Evolutionary conservation across 768 basidiomycete species (phyloP).

Genomic region (Suillus tomentosus): DNA sequence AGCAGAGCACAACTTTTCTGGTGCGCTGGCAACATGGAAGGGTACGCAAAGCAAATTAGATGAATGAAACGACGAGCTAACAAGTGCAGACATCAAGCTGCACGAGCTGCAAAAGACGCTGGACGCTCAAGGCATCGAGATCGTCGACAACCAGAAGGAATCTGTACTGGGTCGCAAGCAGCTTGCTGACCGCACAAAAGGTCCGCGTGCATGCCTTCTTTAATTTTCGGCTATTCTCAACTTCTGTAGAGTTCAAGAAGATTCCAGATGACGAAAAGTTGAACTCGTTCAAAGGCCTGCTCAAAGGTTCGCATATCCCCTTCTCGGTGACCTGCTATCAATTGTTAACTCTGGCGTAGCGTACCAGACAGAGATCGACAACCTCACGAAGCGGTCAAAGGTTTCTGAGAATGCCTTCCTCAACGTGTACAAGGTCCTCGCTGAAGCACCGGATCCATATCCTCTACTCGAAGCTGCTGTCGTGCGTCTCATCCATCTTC

Average conservation of each 20-base stretch:
- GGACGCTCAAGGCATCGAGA: slow-evolving; percentile 89
- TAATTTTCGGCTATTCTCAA: not conserved
- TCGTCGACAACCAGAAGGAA: slow-evolving; percentile 99
- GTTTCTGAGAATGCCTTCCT: slow-evolving; percentile 93
- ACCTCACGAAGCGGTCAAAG: slow-evolving; percentile 90
- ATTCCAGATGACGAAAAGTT: slow-evolving; percentile 88
- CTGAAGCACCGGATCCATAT: slow-evolving; percentile 97
- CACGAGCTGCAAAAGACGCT: slow-evolving; percentile 90
- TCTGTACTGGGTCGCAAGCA: slow-evolving; percentile 91
- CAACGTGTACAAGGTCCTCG: slow-evolving; percentile 94
- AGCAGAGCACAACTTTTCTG: slow-evolving; percentile 86
- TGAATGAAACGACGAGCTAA: slow-evolving; percentile 1
- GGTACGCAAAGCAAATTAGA: slow-evolving; percentile 46
- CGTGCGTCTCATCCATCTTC: slow-evolving; percentile 42
- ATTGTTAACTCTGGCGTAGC: slow-evolving; percentile 44
- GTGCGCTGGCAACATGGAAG: slow-evolving; percentile 90
- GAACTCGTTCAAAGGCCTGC: slow-evolving; percentile 82
- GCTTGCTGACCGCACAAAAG: slow-evolving; percentile 94
- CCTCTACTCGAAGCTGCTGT: slow-evolving; percentile 94
- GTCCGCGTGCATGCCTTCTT: slow-evolving; percentile 40
- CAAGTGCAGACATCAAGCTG: slow-evolving; percentile 73
- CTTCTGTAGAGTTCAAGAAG: slow-evolving; percentile 86
- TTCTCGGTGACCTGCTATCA: not conserved
- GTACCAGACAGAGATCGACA: slow-evolving; percentile 97
- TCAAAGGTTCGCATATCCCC: slow-evolving; percentile 63